A percentile compares a stretch with the other conserved stretches of the same genome.
Conservation (phyloP, 2,329 filamentous ascomycete species). For the Neopestalotiopsis rosae region DNA sequence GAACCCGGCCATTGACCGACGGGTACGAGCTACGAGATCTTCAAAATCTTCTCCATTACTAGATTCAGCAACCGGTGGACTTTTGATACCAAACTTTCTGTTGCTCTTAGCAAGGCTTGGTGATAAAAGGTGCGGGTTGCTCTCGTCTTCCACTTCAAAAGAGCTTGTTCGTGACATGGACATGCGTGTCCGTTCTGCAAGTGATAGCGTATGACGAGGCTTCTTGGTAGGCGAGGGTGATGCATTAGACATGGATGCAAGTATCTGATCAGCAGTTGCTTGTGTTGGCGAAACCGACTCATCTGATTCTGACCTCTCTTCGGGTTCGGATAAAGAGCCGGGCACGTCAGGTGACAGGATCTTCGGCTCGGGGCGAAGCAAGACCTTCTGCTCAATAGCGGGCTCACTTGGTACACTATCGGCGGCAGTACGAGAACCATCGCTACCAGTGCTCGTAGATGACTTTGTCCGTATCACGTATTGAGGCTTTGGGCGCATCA, state of each 20-base stretch:
- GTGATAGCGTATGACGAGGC: conserved; percentile 61
- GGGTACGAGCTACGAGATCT: conserved; percentile 62
- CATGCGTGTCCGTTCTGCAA: conserved; percentile 80
- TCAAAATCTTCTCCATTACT: conserved; percentile 45
- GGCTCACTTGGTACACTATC: background rate
- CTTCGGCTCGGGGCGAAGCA: background rate
- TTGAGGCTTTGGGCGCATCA: background rate
- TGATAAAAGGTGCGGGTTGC: conserved; percentile 22
- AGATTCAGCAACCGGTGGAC: background rate
- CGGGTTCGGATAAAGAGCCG: background rate
- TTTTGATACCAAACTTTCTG: conserved; percentile 27
- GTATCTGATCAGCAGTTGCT: conserved; percentile 60
- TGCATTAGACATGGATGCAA: conserved; percentile 57
- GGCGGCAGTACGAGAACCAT: background rate
- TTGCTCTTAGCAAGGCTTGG: conserved; percentile 15
- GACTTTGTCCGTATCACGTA: background rate
- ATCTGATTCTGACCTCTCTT: conserved; percentile 15
- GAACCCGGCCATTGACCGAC: conserved; percentile 66
- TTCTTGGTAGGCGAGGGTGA: conserved; percentile 65
- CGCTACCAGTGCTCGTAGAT: background rate
- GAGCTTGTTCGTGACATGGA: conserved; percentile 69
- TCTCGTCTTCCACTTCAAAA: conserved; percentile 40
- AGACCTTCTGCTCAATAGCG: background rate
- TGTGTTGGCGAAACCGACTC: conserved; percentile 49
- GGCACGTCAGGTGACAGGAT: background rate